Base-by-base conservation (phyloP, 148 eudicot genomes). In the Rhododendron ferrugineum region DNA sequence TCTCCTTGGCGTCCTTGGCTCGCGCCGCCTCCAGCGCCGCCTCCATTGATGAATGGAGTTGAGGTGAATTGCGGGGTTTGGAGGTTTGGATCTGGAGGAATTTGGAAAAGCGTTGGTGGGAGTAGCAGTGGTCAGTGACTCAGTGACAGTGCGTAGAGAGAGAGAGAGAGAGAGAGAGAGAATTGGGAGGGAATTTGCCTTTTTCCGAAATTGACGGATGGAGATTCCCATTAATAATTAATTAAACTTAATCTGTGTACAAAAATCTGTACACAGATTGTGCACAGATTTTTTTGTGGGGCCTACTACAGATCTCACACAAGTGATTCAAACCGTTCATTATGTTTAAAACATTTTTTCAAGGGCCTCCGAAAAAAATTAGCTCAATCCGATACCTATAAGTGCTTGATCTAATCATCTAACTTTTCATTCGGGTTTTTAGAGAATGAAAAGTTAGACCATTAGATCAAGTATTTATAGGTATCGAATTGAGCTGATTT, bases 1-100 rank as follows among this genome's bases (percentile, higher is more conserved):
- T 54, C 90, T 95, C 98, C 87, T 97, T 97, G 14, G 98, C 93
- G 90, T 97, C 99, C 90, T 97, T 97, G 0, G 95, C 92, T 8
- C 99, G 92, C 15, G 91, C 93, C 72, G 91, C 82, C 72, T 94
- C 98, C 23, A 97, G 76, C 1, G 95, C 98, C 85, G 94, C 98
- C 92, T 97, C 99, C 99, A 97, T 96, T 85, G 87, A 46, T 28
- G 82, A 40, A 40, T 5, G 40, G 73, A 66, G 42, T 60, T 60
- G 26, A 3, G 64, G 26, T 14, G 56, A 85, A 73, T 56, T 28
- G 83, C 81, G 88, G 86, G 88, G 86, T 88, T 64, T 87, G 54
- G 49, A 16, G 5, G 84, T 32, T 60, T 80, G 84, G 89, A 85
- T 83, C 89, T 85, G 84, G 26, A 52, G 80, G 82, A 30, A 75